Conservation (phyloP, 768 basidiomycete species). For the Auriscalpium microsporum region DNA sequence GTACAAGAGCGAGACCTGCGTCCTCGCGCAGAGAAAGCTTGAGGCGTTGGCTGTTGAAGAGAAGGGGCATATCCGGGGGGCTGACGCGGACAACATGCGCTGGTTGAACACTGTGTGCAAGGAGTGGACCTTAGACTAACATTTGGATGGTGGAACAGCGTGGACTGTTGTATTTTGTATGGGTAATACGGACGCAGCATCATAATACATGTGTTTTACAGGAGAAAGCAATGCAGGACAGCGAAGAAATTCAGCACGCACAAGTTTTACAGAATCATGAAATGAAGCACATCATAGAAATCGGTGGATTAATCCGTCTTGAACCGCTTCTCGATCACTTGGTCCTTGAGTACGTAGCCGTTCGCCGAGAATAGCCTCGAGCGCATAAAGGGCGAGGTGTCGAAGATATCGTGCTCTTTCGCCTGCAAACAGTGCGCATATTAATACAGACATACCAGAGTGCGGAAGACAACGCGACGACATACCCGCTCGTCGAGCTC, state of each 20-base stretch:
- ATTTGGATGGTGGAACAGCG: too few species aligned
- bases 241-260: too few species aligned
- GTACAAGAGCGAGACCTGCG: conserved; percentile 47
- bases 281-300: not conserved
- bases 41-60: conserved; percentile 22
- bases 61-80: conserved; percentile 12
- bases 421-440: conserved; percentile 42
- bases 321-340: conserved; percentile 69
- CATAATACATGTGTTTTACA: too few species aligned
- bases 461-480: conserved; percentile 11
- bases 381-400: conserved; percentile 74
- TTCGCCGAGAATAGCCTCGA: conserved; percentile 83
- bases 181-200: too few species aligned
- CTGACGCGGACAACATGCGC: conserved; percentile 34
- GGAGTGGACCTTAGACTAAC: conserved; percentile 21
- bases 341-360: conserved; percentile 69
- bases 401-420: conserved; percentile 95
- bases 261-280: too few species aligned
- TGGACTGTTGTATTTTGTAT: too few species aligned
- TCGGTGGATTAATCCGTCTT: conserved; percentile 19
- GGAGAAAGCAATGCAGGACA: too few species aligned
- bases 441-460: conserved; percentile 1
- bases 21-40: conserved; percentile 36
- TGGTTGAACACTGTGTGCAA: conserved; percentile 54
- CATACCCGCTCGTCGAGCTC: conserved; percentile 85